Base-by-base conservation (phyloP, 2,329 filamentous ascomycete genomes). In the Aureobasidium pullulans region DNA sequence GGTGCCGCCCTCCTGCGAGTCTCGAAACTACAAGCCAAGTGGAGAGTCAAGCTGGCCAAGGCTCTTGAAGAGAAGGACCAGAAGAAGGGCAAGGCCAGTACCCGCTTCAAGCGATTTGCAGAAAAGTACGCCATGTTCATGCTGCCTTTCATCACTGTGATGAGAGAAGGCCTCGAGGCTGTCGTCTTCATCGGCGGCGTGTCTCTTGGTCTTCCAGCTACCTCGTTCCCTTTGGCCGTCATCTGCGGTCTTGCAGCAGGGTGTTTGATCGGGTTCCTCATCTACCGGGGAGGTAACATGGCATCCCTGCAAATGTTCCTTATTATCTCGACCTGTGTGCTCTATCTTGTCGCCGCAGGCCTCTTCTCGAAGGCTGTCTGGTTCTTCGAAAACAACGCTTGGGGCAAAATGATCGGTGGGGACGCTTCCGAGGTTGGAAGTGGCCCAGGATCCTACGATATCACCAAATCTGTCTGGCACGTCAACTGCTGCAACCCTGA, bases 111-210 rank as follows among this genome's bases (percentile, higher is more conserved):
- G 73, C 74, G 76, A 59, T 88, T 83, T 75, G 73, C 79, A 19
- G 86, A 92, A 71, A 90, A 88, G 71, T 94, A 96, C 69, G 84
- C 86, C 68, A 90, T 96, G 87, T 94, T 95, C 71, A 73, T 89
- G 47, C 77, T 96, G 58, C 91, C 91, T 1, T 95, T 96, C 73
- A 80, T 96, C 69, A 96, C 90, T 0, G 87, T 94, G n/a, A 75
- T 96, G 13, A 80, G 91, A 37, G 90, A 96, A 71, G 91, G 90
- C 2, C 82, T 96, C 32, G 91, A 96, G 71, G 89, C 88, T 0
- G 86, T 96, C 37, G 82, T 96, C 28, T 96, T 95, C 71, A 84
- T 95, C 57, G 89, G 89, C 15, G 91, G 90, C 19, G 90, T 96
- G 4, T 87, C 87, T 3, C 84, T 96, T 58, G 83, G 85, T 0